These are phyloP conservation scores for Pseudogymnoascus sp. DNA, from an alignment of 2,329 filamentous ascomycete species.

Conservation along the genomic window DNA sequence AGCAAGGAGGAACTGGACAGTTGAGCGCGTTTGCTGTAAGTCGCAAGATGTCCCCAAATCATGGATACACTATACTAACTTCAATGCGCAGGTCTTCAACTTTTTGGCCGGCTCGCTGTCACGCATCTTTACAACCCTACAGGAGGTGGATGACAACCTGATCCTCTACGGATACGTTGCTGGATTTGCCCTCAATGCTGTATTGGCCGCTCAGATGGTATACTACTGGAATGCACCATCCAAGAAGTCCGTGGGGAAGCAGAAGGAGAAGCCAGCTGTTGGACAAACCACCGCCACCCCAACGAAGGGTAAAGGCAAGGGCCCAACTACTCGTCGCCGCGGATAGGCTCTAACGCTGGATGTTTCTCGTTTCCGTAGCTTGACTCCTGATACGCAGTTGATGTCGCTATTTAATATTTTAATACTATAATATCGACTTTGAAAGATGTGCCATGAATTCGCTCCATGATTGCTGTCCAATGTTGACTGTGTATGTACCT, in stretches of 20 bases:
- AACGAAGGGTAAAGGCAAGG: not conserved
- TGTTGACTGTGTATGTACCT: too few species aligned
- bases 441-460: not conserved
- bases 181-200: constrained; percentile 79
- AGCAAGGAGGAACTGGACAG: constrained; percentile 84
- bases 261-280: constrained; percentile 21
- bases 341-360: not conserved
- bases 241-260: constrained; percentile 38
- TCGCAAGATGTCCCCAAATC: constrained; percentile 18
- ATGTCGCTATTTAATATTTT: constrained; percentile 8
- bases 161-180: constrained; percentile 93
- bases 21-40: constrained; percentile 91
- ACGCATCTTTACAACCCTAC: constrained; percentile 93
- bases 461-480: not conserved
- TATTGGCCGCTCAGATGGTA: constrained; percentile 83
- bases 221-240: constrained; percentile 85
- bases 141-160: constrained; percentile 93
- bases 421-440: constrained; percentile 8
- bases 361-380: not conserved
- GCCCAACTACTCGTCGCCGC: constrained; percentile 6
- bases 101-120: constrained; percentile 88
- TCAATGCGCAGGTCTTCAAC: constrained; percentile 73
- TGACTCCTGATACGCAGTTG: constrained; percentile 7
- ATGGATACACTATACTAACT: not conserved
- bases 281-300: not conserved